Conservation (phyloP, 2,329 filamentous ascomycete genomes). For the Elsinoe batatas region DNA sequence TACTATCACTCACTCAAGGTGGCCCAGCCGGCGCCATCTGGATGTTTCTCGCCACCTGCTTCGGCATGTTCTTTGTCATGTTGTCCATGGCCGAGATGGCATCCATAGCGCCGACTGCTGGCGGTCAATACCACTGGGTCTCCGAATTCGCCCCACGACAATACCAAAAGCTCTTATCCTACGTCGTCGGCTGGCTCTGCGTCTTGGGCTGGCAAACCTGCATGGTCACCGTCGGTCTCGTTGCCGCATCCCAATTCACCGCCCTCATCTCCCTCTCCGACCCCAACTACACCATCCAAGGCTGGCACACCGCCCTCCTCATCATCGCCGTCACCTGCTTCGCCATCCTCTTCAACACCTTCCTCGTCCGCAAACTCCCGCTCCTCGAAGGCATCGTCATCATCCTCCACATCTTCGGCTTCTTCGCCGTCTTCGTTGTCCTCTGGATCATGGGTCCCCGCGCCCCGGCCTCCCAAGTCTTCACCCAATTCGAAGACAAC, state of each 20-base stretch:
- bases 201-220: slow-evolving; percentile 25
- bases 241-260: slow-evolving; percentile 30
- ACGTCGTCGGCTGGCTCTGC: slow-evolving; percentile 24
- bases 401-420: slow-evolving; percentile 25
- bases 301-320: slow-evolving; percentile 16
- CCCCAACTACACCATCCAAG: slow-evolving; percentile 22
- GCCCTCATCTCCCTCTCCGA: slow-evolving; percentile 27
- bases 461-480: slow-evolving; percentile 15
- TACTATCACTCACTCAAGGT: slow-evolving; percentile 13
- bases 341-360: slow-evolving; percentile 24
- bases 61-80: slow-evolving; percentile 20
- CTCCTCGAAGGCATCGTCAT: slow-evolving; percentile 25
- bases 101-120: slow-evolving; percentile 22
- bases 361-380: slow-evolving; percentile 23
- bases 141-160: slow-evolving; percentile 15
- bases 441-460: slow-evolving; percentile 23
- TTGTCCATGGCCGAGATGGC: slow-evolving; percentile 28
- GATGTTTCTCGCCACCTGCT: slow-evolving; percentile 14
- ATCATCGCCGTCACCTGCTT: slow-evolving; percentile 30
- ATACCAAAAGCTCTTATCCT: slow-evolving; percentile 18
- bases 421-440: slow-evolving; percentile 25
- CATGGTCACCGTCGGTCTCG: slow-evolving; percentile 25
- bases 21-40: slow-evolving; percentile 14
- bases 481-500: slow-evolving; percentile 19
- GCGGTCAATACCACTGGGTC: slow-evolving; percentile 19